These are phyloP conservation scores for Ceratobasidium sp. DNA, from an alignment of 1,284 basidiomycete species.

Conservation along the genomic window DNA sequence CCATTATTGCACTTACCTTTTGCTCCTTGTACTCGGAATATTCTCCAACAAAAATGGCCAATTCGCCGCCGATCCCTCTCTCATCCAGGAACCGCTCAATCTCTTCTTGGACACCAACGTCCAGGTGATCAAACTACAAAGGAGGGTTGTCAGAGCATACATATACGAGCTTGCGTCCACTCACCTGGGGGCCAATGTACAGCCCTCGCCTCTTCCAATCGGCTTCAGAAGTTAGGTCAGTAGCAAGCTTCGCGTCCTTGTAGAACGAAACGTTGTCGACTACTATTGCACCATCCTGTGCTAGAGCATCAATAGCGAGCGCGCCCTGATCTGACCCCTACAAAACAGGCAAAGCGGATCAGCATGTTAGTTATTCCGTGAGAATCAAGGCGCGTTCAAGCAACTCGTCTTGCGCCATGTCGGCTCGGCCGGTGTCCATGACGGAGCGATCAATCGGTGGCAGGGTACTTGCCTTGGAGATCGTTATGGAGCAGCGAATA, in stretches of 20 bases:
- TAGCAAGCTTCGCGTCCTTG: slow-evolving; percentile 75
- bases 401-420: slow-evolving; percentile 18
- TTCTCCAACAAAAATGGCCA: slow-evolving; percentile 85
- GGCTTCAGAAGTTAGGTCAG: slow-evolving; percentile 84
- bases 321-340: slow-evolving; percentile 63
- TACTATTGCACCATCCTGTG: slow-evolving; percentile 85
- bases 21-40: slow-evolving; percentile 92
- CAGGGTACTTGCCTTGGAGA: slow-evolving; percentile 75
- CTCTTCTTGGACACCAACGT: slow-evolving; percentile 85
- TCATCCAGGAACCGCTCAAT: slow-evolving; percentile 86
- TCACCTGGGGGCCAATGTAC: slow-evolving; percentile 90
- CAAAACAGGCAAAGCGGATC: slow-evolving; percentile 15
- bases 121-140: slow-evolving; percentile 86
- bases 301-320: slow-evolving; percentile 81
- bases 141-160: slow-evolving; percentile 29
- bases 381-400: slow-evolving; percentile 33
- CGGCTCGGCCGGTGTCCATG: neutral
- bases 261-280: slow-evolving; percentile 94
- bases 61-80: slow-evolving; percentile 84
- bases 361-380: neutral
- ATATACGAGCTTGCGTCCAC: slow-evolving; percentile 50
- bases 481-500: slow-evolving; percentile 79
- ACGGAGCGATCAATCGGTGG: neutral
- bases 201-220: slow-evolving; percentile 92
- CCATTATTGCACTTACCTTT: slow-evolving; percentile 63